Conservation (phyloP, 192 early-diverging fungal genomes). For the Mortierella claussenii region DNA sequence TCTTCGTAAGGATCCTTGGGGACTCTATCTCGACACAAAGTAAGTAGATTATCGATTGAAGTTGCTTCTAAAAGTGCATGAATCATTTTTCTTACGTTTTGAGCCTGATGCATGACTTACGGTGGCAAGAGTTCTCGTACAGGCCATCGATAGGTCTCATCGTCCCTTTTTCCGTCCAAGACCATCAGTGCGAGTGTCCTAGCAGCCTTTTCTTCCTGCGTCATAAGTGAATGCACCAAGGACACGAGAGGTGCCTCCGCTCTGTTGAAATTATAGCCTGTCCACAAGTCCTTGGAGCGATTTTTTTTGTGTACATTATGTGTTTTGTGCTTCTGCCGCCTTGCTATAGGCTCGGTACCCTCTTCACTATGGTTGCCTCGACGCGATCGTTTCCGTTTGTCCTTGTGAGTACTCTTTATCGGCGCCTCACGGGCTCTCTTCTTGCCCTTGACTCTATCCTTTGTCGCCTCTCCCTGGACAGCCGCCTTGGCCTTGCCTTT, state of each 20-base stretch:
- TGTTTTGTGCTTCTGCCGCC: too few species aligned
- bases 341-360: background rate
- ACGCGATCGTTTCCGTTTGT: too few species aligned
- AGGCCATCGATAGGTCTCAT: conserved; percentile 45
- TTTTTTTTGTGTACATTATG: background rate
- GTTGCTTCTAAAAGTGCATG: background rate
- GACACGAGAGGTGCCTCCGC: background rate
- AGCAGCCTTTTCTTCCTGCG: conserved; percentile 9
- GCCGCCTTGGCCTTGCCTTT: background rate
- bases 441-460: too few species aligned
- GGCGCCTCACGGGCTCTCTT: too few species aligned
- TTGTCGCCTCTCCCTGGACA: background rate
- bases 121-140: conserved; percentile 28
- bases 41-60: background rate
- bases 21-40: conserved; percentile 5
- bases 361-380: background rate
- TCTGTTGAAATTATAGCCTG: too few species aligned
- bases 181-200: conserved; percentile 6
- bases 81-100: too few species aligned
- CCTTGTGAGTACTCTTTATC: too few species aligned
- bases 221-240: background rate
- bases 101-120: too few species aligned
- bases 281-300: background rate
- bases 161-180: background rate
- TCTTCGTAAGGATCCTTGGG: conserved; percentile 3